These are phyloP conservation scores for Eucalyptus regnans DNA, from an alignment of 345 rosid species.

Conservation along the genomic window DNA sequence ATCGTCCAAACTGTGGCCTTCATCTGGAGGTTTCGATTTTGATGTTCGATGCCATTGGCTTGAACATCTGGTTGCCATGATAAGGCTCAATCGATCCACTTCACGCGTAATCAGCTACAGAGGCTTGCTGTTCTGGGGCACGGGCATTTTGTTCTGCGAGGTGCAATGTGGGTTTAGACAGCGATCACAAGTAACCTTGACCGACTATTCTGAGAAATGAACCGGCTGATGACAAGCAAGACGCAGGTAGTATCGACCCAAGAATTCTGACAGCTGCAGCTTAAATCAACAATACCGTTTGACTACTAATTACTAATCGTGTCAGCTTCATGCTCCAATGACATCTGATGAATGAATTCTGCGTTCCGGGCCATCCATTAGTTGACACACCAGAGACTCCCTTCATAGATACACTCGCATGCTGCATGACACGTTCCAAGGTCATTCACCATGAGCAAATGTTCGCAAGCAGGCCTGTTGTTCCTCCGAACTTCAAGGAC, in stretches of 20 bases:
- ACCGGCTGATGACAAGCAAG: background rate
- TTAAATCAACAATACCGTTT: background rate
- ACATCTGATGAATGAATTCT: background rate
- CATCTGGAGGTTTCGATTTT: background rate
- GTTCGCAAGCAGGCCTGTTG: background rate
- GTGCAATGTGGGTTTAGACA: background rate
- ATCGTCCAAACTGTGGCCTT: background rate
- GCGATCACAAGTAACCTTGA: background rate
- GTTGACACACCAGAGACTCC: background rate
- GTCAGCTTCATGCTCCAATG: background rate
- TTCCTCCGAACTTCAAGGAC: background rate
- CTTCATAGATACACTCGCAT: background rate
- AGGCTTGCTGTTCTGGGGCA: background rate
- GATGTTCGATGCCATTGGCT: background rate
- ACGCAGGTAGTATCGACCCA: background rate
- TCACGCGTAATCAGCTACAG: background rate
- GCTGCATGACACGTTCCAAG: background rate
- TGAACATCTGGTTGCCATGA: background rate
- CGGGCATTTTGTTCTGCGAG: background rate
- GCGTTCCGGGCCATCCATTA: background rate
- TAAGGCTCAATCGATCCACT: background rate
- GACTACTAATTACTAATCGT: background rate
- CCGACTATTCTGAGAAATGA: background rate
- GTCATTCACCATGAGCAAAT: background rate
- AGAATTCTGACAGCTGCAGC: background rate